These are phyloP conservation scores for Erythrophleum ivorense DNA, from an alignment of 331 rosid species.

Conservation along the genomic window DNA sequence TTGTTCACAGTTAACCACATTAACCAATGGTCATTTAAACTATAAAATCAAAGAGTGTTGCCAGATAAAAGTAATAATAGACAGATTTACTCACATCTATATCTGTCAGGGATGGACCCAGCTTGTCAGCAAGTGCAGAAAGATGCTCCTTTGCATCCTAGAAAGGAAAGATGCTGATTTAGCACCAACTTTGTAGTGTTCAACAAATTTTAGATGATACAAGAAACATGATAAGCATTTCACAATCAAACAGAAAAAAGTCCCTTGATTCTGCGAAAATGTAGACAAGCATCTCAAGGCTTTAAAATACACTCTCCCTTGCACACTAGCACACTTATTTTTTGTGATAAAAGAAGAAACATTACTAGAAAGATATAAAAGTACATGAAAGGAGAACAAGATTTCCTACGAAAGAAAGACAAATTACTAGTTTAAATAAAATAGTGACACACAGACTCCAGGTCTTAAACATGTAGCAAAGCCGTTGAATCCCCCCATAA, in stretches of 20 bases:
- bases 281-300: not conserved
- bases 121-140: slow-evolving; percentile 90
- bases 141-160: slow-evolving; percentile 99
- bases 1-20: not conserved
- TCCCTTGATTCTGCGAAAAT: not conserved
- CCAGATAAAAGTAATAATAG: slow-evolving; percentile 30
- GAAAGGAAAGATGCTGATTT: slow-evolving; percentile 50
- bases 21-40: slow-evolving; percentile 14
- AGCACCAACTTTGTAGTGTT: slow-evolving; percentile 43
- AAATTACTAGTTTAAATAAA: not conserved
- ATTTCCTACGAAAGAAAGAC: not conserved
- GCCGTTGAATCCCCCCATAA: not conserved
- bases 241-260: not conserved
- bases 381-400: slow-evolving; percentile 5
- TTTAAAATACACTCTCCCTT: not conserved
- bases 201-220: slow-evolving; percentile 32
- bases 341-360: not conserved
- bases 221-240: slow-evolving; percentile 29
- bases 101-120: slow-evolving; percentile 88
- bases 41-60: slow-evolving; percentile 24
- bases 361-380: not conserved
- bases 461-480: not conserved
- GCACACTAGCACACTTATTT: not conserved
- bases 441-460: not conserved
- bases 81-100: slow-evolving; percentile 72